These are phyloP conservation scores for Phytopythium helicoides DNA, from an alignment of 352 stramenopile species.

Conservation along the genomic window DNA sequence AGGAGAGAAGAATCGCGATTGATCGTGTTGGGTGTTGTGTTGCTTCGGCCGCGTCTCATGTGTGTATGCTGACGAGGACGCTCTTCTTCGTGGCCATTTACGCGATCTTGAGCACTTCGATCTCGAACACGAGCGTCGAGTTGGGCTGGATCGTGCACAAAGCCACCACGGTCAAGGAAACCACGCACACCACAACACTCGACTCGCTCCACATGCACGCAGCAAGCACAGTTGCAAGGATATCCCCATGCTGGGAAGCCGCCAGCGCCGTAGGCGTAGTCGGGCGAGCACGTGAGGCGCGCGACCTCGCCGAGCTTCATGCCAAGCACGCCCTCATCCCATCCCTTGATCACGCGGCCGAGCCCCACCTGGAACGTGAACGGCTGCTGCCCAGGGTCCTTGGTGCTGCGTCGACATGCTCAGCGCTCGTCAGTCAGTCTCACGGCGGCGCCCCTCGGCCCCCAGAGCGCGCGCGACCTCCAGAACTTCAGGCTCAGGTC, in stretches of 20 bases:
- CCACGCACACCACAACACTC: neutral
- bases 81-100: constrained; percentile 17
- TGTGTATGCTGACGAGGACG: too few species aligned
- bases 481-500: constrained; percentile 91
- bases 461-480: constrained; percentile 40
- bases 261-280: constrained; percentile 93
- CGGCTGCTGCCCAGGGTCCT: constrained; percentile 92
- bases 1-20: constrained; percentile 4
- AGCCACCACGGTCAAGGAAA: constrained; percentile 33
- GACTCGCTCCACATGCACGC: constrained; percentile 11
- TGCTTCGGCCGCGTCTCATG: neutral
- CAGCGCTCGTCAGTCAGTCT: too few species aligned
- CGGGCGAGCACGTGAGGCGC: constrained; percentile 90
- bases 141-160: constrained; percentile 89
- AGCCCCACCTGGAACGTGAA: constrained; percentile 94
- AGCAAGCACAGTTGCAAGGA: constrained; percentile 39
- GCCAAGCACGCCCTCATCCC: constrained; percentile 90
- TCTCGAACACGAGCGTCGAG: constrained; percentile 91
- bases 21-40: neutral
- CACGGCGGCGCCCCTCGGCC: neutral
- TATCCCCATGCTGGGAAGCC: constrained; percentile 94
- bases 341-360: constrained; percentile 94
- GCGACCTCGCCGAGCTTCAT: constrained; percentile 90
- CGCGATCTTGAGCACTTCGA: constrained; percentile 87
- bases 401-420: constrained; percentile 62